Base-by-base conservation (phyloP, 1,139 yeast genomes). In the Yamadazyma aaseri region DNA sequence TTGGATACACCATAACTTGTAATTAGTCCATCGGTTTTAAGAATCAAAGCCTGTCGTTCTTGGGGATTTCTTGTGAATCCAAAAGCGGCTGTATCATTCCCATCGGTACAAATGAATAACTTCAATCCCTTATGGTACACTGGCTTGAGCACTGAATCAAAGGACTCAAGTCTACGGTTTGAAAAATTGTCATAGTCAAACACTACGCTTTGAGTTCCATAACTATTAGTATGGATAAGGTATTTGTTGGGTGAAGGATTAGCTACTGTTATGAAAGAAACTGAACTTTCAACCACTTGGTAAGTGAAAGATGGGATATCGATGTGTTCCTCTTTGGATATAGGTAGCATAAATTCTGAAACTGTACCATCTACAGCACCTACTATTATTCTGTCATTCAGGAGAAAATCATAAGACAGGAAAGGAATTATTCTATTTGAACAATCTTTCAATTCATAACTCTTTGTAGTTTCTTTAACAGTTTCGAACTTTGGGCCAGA, bases 331-430 rank as follows among this genome's bases (percentile, higher is more conserved):
- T 32, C 25, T 12, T 41, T 44, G 7, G 7, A 28, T 7, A 21
- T 23, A 13, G 33, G 28, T 20, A 83, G 51, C 18, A 73, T 65
- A 47, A 74, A 81, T 49, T 85, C 94, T 0, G 81, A 81, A 6
- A 87, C 57, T 23, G 65, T 65, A 0, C 97, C 97, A 37, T 77
- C 75, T 1, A 69, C 58, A 6, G 81, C 71, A 0, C 95, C 96
- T 20, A 79, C 77, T 1, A 82, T 51, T 2, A 87, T 49, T 6
- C 59, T 63, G 2, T 68, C 62, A 4, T 65, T 50, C 4, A 77
- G 72, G 8, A 79, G 43, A 64, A 80, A 80, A 46, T 79, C 84
- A 44, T 70, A 74, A 12, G 79, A 59, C 1, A 79, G 66, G 6
- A 81, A 73, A 35, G 56, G 48, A n/a, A 49, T 35, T 6, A 54